Evolutionary conservation across 495 filamentous ascomycete genomes (phyloP), one percentile per base, ranked within the genome.

Genomic region (Penicillium turbatum): DNA sequence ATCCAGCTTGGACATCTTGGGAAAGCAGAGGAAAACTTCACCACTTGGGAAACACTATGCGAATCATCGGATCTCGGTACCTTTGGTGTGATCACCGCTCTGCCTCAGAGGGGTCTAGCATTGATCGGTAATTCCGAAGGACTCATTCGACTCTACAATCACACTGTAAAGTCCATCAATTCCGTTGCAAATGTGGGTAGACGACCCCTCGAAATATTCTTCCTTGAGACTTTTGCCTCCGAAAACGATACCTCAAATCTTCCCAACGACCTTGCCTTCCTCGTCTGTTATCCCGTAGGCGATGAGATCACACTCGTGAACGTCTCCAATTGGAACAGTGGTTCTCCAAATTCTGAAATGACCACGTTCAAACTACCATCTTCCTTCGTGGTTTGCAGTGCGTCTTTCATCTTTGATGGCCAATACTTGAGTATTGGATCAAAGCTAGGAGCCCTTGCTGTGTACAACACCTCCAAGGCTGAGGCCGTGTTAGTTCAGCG

Each of bases 381-480:
- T 29, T 52, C 52, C 11, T 79, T 77, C 40, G 55, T 61, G 9
- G 68, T 75, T 5, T 67, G 69, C 19, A 69, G 67, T 47, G 73
- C 71, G 6, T 65, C 64, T 17, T 52, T 78, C 7, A 53, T 73
- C 6, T 64, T 71, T 13, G 57, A 69, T 31, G 62, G 69, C 0
- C 48, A 68, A 27, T 72, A 78, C 38, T 64, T 91, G n/a, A 62
- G 86, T 21, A 61, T 96, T 1, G 92, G 92, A 4, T 87, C 86
- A 7, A 78, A 86, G 29, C 66, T 69, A 24, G 89, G 89, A 27
- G 70, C 70, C 0, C 58, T 91, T 49, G 76, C 77, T 0, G 56
- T 86, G 4, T 88, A 85, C 51, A 57, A 65, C 29, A 38, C 74
- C 12, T 27, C 56, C 9, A 40, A 42, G 6, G 15, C 67, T 2